Conservation (phyloP, 305 asterid genomes). For the Andrographis paniculata region DNA sequence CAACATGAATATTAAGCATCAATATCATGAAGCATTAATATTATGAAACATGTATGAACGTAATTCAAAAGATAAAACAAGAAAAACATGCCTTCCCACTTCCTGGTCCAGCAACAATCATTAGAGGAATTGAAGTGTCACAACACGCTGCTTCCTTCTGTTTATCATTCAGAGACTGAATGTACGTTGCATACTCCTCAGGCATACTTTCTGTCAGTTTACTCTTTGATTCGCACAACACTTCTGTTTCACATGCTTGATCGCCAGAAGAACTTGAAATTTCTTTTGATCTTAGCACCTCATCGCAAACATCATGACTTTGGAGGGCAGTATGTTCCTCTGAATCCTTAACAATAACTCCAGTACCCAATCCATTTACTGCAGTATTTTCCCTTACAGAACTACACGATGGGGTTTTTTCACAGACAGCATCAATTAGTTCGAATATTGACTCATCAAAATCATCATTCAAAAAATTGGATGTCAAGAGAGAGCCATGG, state of each 20-base stretch:
- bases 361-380: slow-evolving; percentile 21
- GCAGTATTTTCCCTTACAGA: slow-evolving; percentile 18
- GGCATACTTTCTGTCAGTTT: slow-evolving; percentile 49
- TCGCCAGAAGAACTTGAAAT: slow-evolving; percentile 21
- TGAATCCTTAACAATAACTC: slow-evolving; percentile 19
- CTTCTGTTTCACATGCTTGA: slow-evolving; percentile 24
- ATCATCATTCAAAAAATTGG: slow-evolving; percentile 29
- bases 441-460: neutral
- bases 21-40: slow-evolving; percentile 20
- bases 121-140: slow-evolving; percentile 73
- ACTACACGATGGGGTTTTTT: slow-evolving; percentile 37
- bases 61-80: slow-evolving; percentile 7
- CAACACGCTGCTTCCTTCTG: slow-evolving; percentile 94
- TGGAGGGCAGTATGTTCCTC: slow-evolving; percentile 26
- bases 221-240: slow-evolving; percentile 24
- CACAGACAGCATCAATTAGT: slow-evolving; percentile 7
- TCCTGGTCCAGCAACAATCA: slow-evolving; percentile 99
- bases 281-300: slow-evolving; percentile 25
- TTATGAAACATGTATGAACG: slow-evolving; percentile 19
- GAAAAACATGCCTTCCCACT: slow-evolving; percentile 79
- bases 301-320: slow-evolving; percentile 22
- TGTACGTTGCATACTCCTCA: slow-evolving; percentile 59
- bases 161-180: slow-evolving; percentile 68
- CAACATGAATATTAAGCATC: slow-evolving; percentile 25
- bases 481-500: slow-evolving; percentile 18